phyloP scores from a whole-genome alignment of 208 protist genomes.

The Leishmania martiniquensis region DNA sequence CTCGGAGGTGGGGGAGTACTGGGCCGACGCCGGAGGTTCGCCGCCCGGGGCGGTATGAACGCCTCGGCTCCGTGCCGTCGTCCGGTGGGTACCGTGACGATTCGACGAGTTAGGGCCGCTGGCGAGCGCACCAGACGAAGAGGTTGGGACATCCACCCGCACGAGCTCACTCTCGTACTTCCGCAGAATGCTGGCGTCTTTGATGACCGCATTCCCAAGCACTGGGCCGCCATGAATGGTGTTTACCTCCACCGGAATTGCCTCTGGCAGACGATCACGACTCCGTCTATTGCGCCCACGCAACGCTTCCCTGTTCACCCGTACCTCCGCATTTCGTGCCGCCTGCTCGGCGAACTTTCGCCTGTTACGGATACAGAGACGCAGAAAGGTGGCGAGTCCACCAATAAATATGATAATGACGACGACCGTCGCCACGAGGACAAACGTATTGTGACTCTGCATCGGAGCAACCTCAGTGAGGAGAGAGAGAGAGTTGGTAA shows the following conservation, averaged over 20 bases:
- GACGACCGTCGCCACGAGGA: background rate
- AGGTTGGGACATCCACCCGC: constrained; percentile 8
- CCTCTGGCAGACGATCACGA: background rate
- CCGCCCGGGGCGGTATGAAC: background rate
- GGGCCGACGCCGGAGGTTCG: background rate
- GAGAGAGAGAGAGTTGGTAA: background rate
- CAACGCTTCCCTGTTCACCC: background rate
- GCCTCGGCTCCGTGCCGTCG: background rate
- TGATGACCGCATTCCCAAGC: background rate
- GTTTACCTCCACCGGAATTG: background rate
- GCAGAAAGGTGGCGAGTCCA: background rate
- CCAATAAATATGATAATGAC: background rate
- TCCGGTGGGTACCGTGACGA: background rate
- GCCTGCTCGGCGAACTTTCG: background rate
- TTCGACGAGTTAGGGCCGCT: background rate
- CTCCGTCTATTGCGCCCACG: background rate
- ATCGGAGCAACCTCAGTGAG: too few relatives aligned
- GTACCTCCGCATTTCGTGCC: background rate
- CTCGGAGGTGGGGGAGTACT: background rate
- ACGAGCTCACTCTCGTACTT: constrained; percentile 13
- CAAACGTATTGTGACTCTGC: background rate
- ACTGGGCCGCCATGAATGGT: background rate
- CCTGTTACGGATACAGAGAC: background rate
- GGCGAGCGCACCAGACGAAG: background rate
- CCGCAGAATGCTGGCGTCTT: constrained; percentile 14